Evolutionary conservation across 2,329 filamentous ascomycete species (phyloP), one percentile per base, ranked within the genome.

Genomic region (Aspergillus pseudoterreus): DNA sequence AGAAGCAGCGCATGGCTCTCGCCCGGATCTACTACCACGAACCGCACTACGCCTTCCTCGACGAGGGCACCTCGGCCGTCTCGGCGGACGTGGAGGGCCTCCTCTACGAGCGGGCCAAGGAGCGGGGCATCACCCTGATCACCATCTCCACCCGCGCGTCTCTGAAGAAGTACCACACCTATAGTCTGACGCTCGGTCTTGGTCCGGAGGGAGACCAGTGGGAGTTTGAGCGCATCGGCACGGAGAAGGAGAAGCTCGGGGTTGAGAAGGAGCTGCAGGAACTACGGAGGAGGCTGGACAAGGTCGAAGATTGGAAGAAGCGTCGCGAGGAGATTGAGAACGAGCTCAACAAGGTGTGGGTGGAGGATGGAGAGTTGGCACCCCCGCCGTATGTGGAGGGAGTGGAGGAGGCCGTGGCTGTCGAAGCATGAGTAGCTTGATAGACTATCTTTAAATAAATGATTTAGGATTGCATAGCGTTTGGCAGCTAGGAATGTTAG

Each of bases 1-100:
- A 99, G 78, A 99, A 99, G 76, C 94, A 99, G 75, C 81, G 94
- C 19, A 90, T 99, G 82, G 90, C 84, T 0, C 90, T 99, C 63
- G 92, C 95, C 4, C 79, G 94, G 42, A 71, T 99, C 45, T 76
- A 97, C 38, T 99, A 99, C 66, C 94, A 99, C 66, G 92, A 97
- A 74, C 94, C 94, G 14, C 81, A 87, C 54, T 99, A 95, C 67
- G 94, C 91, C 2, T 90, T 99, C 63, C 84, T 99, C 51, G 94
- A 99, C 57, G 94, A 99, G 71, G 92, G 91, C 6, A 99, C 94
- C 0, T 95, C 88, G 53, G 94, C 94, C 1, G 94, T 72, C 2
- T 94, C 88, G 4, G 91, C 86, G 41, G 94, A 99, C 63, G 94
- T 99, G 2, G 94, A 99, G 68, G 94, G 94, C 0, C 68, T 97